Evolutionary conservation across 768 basidiomycete genomes (phyloP), one percentile per base, ranked within the genome.

Genomic region (Lactifluus volemus): DNA sequence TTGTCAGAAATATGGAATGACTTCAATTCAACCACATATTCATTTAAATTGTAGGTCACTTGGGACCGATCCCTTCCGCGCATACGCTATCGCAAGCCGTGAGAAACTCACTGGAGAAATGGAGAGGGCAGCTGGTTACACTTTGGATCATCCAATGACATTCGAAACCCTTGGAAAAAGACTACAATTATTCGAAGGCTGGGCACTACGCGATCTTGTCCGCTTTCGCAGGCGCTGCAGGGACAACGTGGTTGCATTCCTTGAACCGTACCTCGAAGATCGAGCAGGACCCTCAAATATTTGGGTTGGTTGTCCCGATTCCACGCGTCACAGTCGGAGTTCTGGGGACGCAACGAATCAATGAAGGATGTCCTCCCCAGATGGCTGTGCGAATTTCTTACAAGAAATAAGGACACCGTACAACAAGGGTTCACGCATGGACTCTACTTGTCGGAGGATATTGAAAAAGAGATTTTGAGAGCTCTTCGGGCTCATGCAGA

Each of bases 1-100:
- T 2, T 66, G 60, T 8, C 32, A 47, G 15, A 70, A 70, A 55
- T 71, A 69, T 58, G 53, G 66, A 1, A 65, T 71, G 58, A 45
- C 25, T 25, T 47, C 47, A 30, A 45, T 64, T 25, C 42, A 47
- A 19, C 50, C 56, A 2, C 39, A 25, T 12, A 49, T 58, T 9
- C 48, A 49, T 14, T 38, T 48, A 15, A 42, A 15, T 56, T 54
- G 44, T 34, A n/a, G 32, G 38, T 15, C 25, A 29, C 30, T 49
- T 44, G 30, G 44, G 55, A 2, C 5, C 14, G 19, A 64, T 19
- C 51, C 60, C 1, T 57, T 62, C 39, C 54, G 50, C 5, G 50
- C 64, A 3, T 68, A 65, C 55, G 58, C 55, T 32, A 51, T 64
- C 38, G 65, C 63, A 14, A 60, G 53, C 34, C 39, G 49, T 12